Evolutionary conservation across 1,139 yeast species (phyloP), one percentile per base, ranked within the genome.

Genomic region (Cylindricascospora bacillispora): DNA sequence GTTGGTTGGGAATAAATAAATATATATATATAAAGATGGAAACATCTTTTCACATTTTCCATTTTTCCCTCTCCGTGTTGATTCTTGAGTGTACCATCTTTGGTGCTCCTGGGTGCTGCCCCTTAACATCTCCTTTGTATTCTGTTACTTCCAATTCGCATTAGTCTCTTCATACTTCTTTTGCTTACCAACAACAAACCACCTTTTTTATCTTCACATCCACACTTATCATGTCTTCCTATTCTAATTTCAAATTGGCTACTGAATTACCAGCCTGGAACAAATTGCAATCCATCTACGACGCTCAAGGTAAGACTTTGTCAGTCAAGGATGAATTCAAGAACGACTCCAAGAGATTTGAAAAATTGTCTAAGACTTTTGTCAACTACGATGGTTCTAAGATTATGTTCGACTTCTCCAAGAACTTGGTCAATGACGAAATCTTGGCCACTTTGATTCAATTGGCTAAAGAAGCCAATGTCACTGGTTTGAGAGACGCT

Each of bases 401-500:
- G 63, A 80, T 89, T 50, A 65, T 89, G 50, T 89, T 86, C 55
- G 98, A 89, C 59, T 89, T 77, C 68, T 82, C 95, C 49, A 89
- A 89, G 69, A 89, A 89, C 63, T 69, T 89, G 57, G 64, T 89
- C 52, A 78, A 85, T 56, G 94, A 85, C 45, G 86, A 82, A 52
- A 73, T 86, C 52, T 59, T 81, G 46, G 48, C 60, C 22, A 60
- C 73, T 35, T 70, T 89, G 56, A 41, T 82, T 41, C 67, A 73
- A 53, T 72, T 89, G 54, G 97, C 97, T 46, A 74, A 76, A 57
- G 93, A 89, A 60, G 86, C 95, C 44, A 71, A 76, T 36, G 86
- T 89, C 43, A 93, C 83, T 56, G 60, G 67, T 37, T 73, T 89
- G 56, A 76, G 98, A 57, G 92, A 86, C 49, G 82, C 71, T 36